These are phyloP conservation scores for Xylaria arbuscula DNA, from an alignment of 2,329 filamentous ascomycete genomes.

Conservation along the genomic window DNA sequence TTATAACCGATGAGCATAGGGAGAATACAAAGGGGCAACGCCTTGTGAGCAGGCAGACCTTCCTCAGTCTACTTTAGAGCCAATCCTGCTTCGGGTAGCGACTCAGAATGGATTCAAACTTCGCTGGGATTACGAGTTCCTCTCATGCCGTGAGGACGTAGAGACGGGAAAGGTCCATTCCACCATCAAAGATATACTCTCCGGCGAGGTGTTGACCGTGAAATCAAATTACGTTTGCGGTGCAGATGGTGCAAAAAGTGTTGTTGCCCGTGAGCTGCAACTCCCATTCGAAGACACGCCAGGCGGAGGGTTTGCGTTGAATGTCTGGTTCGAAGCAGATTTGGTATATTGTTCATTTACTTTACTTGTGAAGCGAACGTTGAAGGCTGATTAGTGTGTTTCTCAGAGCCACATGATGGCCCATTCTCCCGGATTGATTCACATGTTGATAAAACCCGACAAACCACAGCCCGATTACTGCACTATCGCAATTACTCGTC, in stretches of 20 bases:
- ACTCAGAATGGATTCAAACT: constrained; percentile 36
- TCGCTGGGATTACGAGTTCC: constrained; percentile 35
- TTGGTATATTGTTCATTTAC: constrained; percentile 15
- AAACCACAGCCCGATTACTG: constrained; percentile 34
- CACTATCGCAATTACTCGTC: constrained; percentile 32
- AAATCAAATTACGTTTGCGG: constrained; percentile 34
- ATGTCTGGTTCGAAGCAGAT: constrained; percentile 37
- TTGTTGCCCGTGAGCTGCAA: constrained; percentile 32
- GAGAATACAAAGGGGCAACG: constrained; percentile 31
- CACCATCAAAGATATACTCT: constrained; percentile 28
- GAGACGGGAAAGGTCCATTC: constrained; percentile 31
- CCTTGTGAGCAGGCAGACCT: constrained; percentile 35
- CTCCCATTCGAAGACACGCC: constrained; percentile 29
- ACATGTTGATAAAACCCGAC: constrained; percentile 31
- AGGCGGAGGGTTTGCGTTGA: constrained; percentile 27
- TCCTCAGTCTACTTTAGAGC: constrained; percentile 35
- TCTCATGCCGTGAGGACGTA: constrained; percentile 20
- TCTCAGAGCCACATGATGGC: constrained; percentile 29
- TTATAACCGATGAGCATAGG: constrained; percentile 18
- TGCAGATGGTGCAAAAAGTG: constrained; percentile 34
- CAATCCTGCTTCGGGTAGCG: constrained; percentile 32
- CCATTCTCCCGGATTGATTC: constrained; percentile 30
- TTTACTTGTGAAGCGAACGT: not conserved
- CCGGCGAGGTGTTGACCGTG: constrained; percentile 24
- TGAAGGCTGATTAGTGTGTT: constrained; percentile 3